phyloP scores from a whole-genome alignment of 2,329 filamentous ascomycete species.

The Calonectria henricotiae region DNA sequence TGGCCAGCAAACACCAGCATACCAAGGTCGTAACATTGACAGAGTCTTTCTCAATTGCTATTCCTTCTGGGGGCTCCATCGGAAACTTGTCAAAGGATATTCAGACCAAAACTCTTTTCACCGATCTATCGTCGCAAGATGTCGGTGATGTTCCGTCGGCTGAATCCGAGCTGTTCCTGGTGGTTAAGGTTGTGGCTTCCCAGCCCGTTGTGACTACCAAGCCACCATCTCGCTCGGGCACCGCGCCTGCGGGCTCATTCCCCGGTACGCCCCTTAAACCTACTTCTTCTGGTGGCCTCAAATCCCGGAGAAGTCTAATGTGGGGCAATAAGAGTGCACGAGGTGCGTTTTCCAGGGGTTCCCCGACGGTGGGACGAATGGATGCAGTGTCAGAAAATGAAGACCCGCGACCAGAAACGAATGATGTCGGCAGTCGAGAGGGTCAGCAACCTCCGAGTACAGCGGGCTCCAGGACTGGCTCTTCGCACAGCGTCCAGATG shows the following conservation, averaged over 20 bases:
- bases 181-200: conserved; percentile 82
- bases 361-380: conserved; percentile 64
- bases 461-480: conserved; percentile 65
- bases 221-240: conserved; percentile 69
- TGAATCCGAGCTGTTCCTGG: conserved; percentile 84
- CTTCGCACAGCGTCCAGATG: conserved; percentile 51
- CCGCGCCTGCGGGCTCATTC: conserved; percentile 61
- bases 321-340: conserved; percentile 76
- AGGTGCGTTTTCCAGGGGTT: conserved; percentile 69
- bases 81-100: conserved; percentile 76
- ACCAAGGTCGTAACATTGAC: conserved; percentile 79
- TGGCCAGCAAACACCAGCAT: conserved; percentile 81
- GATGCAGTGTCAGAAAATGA: conserved; percentile 72
- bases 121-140: conserved; percentile 86
- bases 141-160: conserved; percentile 74
- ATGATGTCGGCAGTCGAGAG: conserved; percentile 63
- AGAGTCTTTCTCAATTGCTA: conserved; percentile 86
- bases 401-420: conserved; percentile 55
- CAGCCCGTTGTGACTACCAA: conserved; percentile 66
- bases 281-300: conserved; percentile 66
- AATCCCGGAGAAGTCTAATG: conserved; percentile 77
- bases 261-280: conserved; percentile 66
- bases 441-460: conserved; percentile 69
- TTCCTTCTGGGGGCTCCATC: conserved; percentile 82
- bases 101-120: conserved; percentile 88